These are phyloP conservation scores for Globisporangium paroecandrum DNA, from an alignment of 352 stramenopile genomes.

Conservation along the genomic window DNA sequence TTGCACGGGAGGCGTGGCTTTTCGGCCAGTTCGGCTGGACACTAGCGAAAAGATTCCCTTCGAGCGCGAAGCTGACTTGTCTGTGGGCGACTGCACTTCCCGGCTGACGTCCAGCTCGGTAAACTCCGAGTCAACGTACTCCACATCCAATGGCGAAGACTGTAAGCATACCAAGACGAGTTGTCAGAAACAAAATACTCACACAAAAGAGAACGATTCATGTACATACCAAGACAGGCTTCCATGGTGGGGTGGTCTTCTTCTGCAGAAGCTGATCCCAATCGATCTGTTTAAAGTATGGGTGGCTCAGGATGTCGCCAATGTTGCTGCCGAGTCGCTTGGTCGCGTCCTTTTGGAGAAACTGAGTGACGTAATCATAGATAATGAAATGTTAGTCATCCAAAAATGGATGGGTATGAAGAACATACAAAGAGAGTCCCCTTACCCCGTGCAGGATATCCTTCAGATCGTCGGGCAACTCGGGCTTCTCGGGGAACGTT, in stretches of 20 bases:
- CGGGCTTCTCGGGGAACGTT: slow-evolving; percentile 70
- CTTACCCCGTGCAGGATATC: slow-evolving; percentile 68
- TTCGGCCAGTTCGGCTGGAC: slow-evolving; percentile 59
- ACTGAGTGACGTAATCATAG: slow-evolving; percentile 23
- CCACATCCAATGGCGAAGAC: slow-evolving; percentile 78
- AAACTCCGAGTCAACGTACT: slow-evolving; percentile 86
- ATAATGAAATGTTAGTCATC: not conserved
- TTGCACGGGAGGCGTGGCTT: slow-evolving; percentile 72
- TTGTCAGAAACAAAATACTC: not conserved
- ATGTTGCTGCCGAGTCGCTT: slow-evolving; percentile 87
- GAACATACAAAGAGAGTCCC: not conserved
- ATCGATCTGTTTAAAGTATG: slow-evolving; percentile 77
- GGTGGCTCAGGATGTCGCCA: slow-evolving; percentile 80
- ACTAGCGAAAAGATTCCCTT: slow-evolving; percentile 85
- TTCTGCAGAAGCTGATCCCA: slow-evolving; percentile 85
- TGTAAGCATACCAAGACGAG: slow-evolving; percentile 14
- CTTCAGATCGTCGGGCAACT: slow-evolving; percentile 68
- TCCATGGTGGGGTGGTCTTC: slow-evolving; percentile 83
- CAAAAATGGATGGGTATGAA: not conserved
- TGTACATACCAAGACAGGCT: slow-evolving; percentile 56
- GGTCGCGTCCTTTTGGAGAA: slow-evolving; percentile 85
- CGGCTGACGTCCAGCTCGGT: slow-evolving; percentile 78
- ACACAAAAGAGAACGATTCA: not conserved
- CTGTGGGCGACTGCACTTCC: slow-evolving; percentile 82
- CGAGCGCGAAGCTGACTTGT: slow-evolving; percentile 66